These are phyloP conservation scores for Neocucurbitaria cava DNA, from an alignment of 2,329 filamentous ascomycete species.

Conservation along the genomic window DNA sequence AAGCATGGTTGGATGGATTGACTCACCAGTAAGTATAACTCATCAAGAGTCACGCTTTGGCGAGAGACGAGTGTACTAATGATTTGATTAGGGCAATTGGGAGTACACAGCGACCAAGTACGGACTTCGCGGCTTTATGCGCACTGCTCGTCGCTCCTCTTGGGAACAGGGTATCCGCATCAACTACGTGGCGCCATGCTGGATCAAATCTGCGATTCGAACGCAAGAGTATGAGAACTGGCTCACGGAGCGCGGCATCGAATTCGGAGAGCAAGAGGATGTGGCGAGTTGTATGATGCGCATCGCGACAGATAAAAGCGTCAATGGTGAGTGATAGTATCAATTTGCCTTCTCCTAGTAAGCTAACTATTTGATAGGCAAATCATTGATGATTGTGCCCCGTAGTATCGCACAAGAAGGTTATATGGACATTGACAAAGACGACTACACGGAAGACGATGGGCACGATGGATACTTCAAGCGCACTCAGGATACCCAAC, in stretches of 20 bases:
- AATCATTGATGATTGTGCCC: conserved; percentile 52
- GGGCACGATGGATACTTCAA: conserved; percentile 45
- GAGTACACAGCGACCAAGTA: conserved; percentile 50
- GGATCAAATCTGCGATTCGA: conserved; percentile 29
- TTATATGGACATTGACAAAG: conserved; percentile 50
- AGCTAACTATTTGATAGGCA: conserved; percentile 30
- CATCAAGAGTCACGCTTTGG: neutral
- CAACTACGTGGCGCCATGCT: conserved; percentile 26
- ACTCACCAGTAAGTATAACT: conserved; percentile 16
- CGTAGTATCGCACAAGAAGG: conserved; percentile 49
- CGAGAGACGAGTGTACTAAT: neutral
- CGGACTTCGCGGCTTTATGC: conserved; percentile 24
- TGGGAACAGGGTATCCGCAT: conserved; percentile 25
- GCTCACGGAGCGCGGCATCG: conserved; percentile 49
- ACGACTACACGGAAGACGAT: conserved; percentile 48
- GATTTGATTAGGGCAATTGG: conserved; percentile 32
- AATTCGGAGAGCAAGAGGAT: conserved; percentile 46
- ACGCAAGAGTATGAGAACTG: conserved; percentile 53
- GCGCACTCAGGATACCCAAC: conserved; percentile 48
- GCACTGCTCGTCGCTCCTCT: conserved; percentile 16
- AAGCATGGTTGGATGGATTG: conserved; percentile 24
- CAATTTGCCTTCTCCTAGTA: neutral
- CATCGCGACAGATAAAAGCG: conserved; percentile 32
- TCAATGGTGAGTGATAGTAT: conserved; percentile 18
- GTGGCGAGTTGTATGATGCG: conserved; percentile 45